These are phyloP conservation scores for Oryza punctata DNA, from an alignment of 176 grass and related monocot species.

Conservation along the genomic window DNA sequence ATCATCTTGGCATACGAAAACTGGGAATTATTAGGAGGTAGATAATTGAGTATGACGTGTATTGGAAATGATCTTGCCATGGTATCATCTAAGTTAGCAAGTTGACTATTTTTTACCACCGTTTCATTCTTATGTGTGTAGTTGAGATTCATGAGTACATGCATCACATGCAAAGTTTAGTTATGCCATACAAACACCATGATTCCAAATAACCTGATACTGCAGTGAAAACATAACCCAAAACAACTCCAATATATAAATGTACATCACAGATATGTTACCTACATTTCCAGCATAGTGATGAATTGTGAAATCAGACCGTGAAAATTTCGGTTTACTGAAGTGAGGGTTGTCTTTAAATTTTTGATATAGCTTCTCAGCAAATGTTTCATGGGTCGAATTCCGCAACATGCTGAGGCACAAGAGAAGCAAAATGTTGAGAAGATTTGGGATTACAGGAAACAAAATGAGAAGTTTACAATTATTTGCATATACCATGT, in stretches of 20 bases:
- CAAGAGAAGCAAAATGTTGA: conserved; percentile 36
- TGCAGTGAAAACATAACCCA: not conserved
- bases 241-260: not conserved
- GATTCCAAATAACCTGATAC: not conserved
- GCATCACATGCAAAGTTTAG: not conserved
- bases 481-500: conserved; percentile 67
- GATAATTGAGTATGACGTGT: not conserved
- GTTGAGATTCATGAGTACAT: not conserved
- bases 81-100: not conserved
- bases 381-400: conserved; percentile 95
- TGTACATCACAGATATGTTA: conserved; percentile 40
- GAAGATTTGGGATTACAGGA: not conserved
- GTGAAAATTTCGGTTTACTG: conserved; percentile 94
- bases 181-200: not conserved
- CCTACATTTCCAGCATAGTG: conserved; percentile 99
- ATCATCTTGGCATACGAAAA: conserved; percentile 11
- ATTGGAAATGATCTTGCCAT: conserved; percentile 2
- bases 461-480: conserved; percentile 5
- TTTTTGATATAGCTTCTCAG: conserved; percentile 91
- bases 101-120: not conserved
- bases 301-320: conserved; percentile 78
- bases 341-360: conserved; percentile 77
- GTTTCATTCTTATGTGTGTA: not conserved
- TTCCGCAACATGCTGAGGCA: conserved; percentile 85
- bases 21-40: not conserved